phyloP scores from a whole-genome alignment of 2,329 filamentous ascomycete genomes.

The Fusarium tjaetaba region DNA sequence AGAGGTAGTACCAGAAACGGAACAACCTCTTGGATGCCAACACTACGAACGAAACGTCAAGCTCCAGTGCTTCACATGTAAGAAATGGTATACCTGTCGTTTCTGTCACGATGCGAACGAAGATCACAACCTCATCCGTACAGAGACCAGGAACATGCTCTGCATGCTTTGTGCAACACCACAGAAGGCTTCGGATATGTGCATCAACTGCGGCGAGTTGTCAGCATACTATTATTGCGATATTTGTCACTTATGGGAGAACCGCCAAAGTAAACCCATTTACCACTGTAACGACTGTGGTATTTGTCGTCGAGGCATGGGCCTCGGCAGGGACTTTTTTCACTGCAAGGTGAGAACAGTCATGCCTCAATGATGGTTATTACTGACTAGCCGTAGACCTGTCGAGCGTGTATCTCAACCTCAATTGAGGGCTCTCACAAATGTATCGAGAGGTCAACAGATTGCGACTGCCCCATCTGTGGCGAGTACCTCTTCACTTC shows the following conservation, averaged over 20 bases:
- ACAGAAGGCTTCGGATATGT: constrained; percentile 82
- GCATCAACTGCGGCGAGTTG: constrained; percentile 77
- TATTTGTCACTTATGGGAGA: constrained; percentile 97
- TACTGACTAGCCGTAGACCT: constrained; percentile 66
- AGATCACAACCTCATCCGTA: constrained; percentile 80
- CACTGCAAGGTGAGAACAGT: constrained; percentile 84
- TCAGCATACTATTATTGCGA: constrained; percentile 92
- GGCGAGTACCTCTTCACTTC: constrained; percentile 97
- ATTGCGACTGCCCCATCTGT: constrained; percentile 97
- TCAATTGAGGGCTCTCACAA: constrained; percentile 85
- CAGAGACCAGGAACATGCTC: constrained; percentile 92
- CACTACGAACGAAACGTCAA: constrained; percentile 98
- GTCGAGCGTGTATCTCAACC: constrained; percentile 93
- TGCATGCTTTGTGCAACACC: constrained; percentile 94
- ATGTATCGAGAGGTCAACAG: constrained; percentile 92
- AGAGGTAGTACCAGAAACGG: constrained; percentile 39
- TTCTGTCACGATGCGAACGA: constrained; percentile 91
- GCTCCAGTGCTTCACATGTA: constrained; percentile 89
- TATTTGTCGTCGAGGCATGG: constrained; percentile 90
- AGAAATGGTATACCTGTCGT: constrained; percentile 92
- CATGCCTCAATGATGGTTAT: background rate
- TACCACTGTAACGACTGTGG: constrained; percentile 98
- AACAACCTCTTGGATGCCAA: constrained; percentile 75
- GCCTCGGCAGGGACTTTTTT: constrained; percentile 95
- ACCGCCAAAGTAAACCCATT: constrained; percentile 88